Conservation (phyloP, 257 asterid genomes). For the Jaltomata sinuosa region DNA sequence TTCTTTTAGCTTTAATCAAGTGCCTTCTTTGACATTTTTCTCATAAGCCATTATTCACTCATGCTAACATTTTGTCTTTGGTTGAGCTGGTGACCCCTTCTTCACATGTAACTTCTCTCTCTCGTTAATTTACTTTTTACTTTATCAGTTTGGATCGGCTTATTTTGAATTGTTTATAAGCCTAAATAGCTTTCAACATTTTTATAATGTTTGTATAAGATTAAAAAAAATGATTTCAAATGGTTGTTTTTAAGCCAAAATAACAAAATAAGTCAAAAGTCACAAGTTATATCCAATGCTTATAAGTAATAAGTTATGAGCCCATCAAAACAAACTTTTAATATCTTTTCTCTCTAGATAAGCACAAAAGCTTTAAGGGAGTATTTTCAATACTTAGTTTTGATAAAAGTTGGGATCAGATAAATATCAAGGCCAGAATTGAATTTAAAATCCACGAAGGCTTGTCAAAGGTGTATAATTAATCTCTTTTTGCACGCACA, state of each 20-base stretch:
- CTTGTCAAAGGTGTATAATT: conserved; percentile 5
- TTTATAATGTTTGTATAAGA: not conserved
- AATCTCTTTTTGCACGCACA: conserved; percentile 6
- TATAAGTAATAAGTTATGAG: not conserved
- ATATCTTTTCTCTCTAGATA: not conserved
- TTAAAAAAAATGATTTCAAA: not conserved
- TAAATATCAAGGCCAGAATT: not conserved
- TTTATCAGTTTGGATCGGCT: not conserved
- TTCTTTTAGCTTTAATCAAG: not conserved
- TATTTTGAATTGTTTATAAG: not conserved
- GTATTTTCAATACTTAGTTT: not conserved
- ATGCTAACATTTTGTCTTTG: not conserved
- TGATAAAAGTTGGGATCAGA: not conserved
- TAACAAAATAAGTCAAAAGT: not conserved
- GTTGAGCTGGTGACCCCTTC: not conserved
- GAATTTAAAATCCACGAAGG: not conserved
- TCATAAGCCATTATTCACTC: not conserved
- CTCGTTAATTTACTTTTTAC: not conserved
- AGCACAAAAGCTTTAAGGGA: not conserved
- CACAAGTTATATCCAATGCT: not conserved
- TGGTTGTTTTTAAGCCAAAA: not conserved
- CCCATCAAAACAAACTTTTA: not conserved
- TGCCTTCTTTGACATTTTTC: not conserved
- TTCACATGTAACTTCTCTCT: not conserved
- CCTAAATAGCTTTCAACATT: not conserved